These are phyloP conservation scores for Fusarium verrucosum DNA, from an alignment of 2,329 filamentous ascomycete genomes.

Conservation along the genomic window DNA sequence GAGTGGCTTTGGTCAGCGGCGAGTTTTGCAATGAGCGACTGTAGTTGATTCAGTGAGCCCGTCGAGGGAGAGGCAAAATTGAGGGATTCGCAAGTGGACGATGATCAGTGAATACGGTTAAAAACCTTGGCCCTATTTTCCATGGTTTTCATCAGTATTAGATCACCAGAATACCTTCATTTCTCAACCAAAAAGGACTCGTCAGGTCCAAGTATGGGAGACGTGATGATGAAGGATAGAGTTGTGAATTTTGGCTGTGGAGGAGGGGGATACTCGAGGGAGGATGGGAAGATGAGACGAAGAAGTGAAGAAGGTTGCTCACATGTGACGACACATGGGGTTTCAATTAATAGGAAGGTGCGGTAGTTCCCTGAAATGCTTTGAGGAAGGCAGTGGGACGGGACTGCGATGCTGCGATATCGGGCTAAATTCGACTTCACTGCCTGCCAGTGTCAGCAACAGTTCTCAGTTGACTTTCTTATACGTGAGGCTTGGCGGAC, in stretches of 20 bases:
- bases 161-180: conserved; percentile 5
- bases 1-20: neutral
- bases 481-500: neutral
- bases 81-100: neutral
- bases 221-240: neutral
- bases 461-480: neutral
- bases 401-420: neutral
- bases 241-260: neutral
- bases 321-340: neutral
- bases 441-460: conserved; percentile 12
- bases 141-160: neutral
- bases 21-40: neutral
- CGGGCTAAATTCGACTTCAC: neutral
- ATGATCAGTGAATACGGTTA: neutral
- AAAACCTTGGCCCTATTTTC: neutral
- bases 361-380: neutral
- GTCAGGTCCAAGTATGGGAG: conserved; percentile 3
- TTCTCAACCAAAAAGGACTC: conserved; percentile 8
- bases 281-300: neutral
- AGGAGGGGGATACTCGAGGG: neutral
- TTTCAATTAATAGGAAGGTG: neutral
- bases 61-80: conserved; percentile 7
- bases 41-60: neutral
- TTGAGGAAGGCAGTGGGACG: neutral
- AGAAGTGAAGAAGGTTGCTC: neutral